Conservation (phyloP, 2,329 filamentous ascomycete species). For the Botrytis porri region DNA sequence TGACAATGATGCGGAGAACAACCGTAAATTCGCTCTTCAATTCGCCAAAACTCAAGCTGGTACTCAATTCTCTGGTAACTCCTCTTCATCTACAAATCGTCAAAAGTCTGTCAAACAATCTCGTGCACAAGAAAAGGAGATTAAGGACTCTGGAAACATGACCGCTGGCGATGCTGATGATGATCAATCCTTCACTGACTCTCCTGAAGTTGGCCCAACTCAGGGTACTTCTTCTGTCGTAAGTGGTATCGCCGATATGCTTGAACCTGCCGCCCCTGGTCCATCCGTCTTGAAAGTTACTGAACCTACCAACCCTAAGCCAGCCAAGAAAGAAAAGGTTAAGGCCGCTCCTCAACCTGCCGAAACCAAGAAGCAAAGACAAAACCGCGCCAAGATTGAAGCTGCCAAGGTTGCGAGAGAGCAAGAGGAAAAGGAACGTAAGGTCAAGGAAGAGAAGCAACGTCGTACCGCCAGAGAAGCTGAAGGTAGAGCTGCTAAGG, state of each 20-base stretch:
- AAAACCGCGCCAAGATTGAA: constrained; percentile 87
- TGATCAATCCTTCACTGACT: constrained; percentile 68
- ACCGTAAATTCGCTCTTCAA: constrained; percentile 74
- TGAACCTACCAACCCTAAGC: constrained; percentile 54
- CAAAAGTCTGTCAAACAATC: constrained; percentile 67
- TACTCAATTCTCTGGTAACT: constrained; percentile 53
- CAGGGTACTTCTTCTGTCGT: constrained; percentile 40
- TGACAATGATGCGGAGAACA: constrained; percentile 55
- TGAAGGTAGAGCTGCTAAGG: constrained; percentile 79
- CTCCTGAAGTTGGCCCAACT: constrained; percentile 58
- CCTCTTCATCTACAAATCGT: constrained; percentile 41
- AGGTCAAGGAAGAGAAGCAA: constrained; percentile 75
- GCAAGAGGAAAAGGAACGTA: constrained; percentile 75
- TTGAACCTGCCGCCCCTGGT: constrained; percentile 66
- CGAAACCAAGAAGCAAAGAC: constrained; percentile 92
- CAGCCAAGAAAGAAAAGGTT: constrained; percentile 61
- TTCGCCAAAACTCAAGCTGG: constrained; percentile 70
- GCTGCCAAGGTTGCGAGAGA: constrained; percentile 71
- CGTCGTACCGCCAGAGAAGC: constrained; percentile 76
- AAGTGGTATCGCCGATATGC: constrained; percentile 80
- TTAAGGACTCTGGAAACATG: constrained; percentile 44
- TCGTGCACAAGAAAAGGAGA: constrained; percentile 53
- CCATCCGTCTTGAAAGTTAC: constrained; percentile 78
- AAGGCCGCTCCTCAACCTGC: constrained; percentile 57
- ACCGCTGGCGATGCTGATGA: constrained; percentile 74